Evolutionary conservation across 371 early-diverging fungal genomes (phyloP).

Genomic region (Parasitella parasitica): DNA sequence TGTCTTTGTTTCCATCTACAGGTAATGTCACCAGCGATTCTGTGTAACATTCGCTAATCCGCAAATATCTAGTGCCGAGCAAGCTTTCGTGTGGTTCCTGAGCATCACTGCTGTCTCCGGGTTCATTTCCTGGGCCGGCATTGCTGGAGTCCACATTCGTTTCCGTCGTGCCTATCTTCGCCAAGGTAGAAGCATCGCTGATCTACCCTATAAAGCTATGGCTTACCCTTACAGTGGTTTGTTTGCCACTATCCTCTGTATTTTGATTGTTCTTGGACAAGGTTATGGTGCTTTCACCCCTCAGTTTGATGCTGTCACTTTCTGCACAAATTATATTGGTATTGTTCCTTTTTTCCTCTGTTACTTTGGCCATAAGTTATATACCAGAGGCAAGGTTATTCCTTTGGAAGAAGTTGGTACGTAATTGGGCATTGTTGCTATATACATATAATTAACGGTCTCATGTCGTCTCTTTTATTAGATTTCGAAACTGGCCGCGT

Average conservation of each 20-base stretch:
- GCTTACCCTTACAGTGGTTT: constrained; percentile 71
- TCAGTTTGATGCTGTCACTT: constrained; percentile 20
- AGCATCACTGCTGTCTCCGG: constrained; percentile 74
- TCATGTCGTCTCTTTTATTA: not conserved
- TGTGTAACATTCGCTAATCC: not conserved
- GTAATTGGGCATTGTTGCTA: not conserved
- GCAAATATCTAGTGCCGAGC: constrained; percentile 31
- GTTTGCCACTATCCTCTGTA: constrained; percentile 45
- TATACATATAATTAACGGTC: not conserved
- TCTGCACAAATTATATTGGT: constrained; percentile 42
- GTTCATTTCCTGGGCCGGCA: constrained; percentile 78
- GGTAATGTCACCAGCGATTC: constrained; percentile 11
- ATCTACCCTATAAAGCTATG: constrained; percentile 73
- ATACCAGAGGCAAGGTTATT: constrained; percentile 51
- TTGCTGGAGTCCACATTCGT: constrained; percentile 75
- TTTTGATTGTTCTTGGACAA: constrained; percentile 61
- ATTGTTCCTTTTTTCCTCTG: constrained; percentile 46
- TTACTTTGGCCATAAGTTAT: constrained; percentile 45
- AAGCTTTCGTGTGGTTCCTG: constrained; percentile 75
- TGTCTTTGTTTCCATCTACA: constrained; percentile 54
- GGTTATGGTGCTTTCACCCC: constrained; percentile 43
- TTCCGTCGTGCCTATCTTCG: constrained; percentile 78
- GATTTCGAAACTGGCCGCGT: constrained; percentile 44
- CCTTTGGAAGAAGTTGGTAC: constrained; percentile 60
- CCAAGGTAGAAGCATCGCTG: constrained; percentile 66